Evolutionary conservation across 495 filamentous ascomycete genomes (phyloP), one percentile per base, ranked within the genome.

Genomic region (Beverwykella pulmonaria): DNA sequence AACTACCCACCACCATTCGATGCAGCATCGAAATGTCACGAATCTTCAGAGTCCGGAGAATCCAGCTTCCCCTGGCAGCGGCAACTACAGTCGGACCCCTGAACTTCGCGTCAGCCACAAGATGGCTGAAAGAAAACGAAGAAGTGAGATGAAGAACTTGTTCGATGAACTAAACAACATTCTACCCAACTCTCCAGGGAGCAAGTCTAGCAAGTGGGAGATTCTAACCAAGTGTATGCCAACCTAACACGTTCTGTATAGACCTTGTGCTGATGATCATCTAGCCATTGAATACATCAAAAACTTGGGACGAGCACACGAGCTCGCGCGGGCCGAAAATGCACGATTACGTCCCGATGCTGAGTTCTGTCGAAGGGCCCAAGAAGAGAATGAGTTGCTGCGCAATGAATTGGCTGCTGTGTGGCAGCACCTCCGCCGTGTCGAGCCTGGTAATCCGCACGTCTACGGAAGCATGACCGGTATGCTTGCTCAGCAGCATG

Each of bases 121-220:
- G 74, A 82, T 98, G 49, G 94, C 94, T 6, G 94, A 99, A 78
- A 84, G 94, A 36, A 99, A 98, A 78, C 88, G 94, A 17, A 86
- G 94, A 34, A 96, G 92, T 53, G 94, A 99, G 75, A 98, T 99
- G 94, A 99, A 99, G 77, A 89, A 93, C 73, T 82, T 97, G 7
- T 98, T 98, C 74, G 94, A 99, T 67, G 83, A 88, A 49, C 78
- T 99, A 25, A 86, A 93, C 39, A 82, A 88, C 56, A 83, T 92
- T 44, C 86, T 97, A 66, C 93, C 93, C 6, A 87, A 92, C 59
- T 90, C 90, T 63, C 87, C 92, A 54, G 93, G 92, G 20, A 89
- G 90, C 48, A 99, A 98, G 73, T 93, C 93, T 2, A 97, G 92
- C 73, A 99, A 99, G 77, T 99, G 95, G 95, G 94, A 99, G 72